Evolutionary conservation across 495 filamentous ascomycete genomes (phyloP), one percentile per base, ranked within the genome.

Genomic region (Penicillium goetzii): DNA sequence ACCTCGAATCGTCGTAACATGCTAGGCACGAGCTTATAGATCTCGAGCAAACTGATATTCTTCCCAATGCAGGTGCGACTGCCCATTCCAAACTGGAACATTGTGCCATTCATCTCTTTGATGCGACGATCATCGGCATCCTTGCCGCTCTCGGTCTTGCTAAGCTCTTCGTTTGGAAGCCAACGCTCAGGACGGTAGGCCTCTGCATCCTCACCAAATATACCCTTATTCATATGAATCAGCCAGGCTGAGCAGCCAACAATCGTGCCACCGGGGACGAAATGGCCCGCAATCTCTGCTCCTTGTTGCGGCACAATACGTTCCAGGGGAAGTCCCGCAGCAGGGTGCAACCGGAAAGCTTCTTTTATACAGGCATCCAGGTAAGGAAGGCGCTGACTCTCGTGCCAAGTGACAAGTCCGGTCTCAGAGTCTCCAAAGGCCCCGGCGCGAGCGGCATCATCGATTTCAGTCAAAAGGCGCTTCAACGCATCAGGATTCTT

Each of bases 281-380:
- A 80, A 32, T 80, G 64, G 0, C 86, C 86, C 0, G 80, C 81
- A 26, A 80, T 76, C 15, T 70, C 69, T 0, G 69, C 68, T 1
- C 76, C 78, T 11, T 58, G 55, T 11, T 72, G 50, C 7, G 77
- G 76, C 3, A 76, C 82, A 3, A 84, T 72, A 0, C 87, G 80
- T 7, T 84, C 80, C 23, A 87, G 79, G 52, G 83, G 78, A 4
- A 87, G 68, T 7, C 84, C 83, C 7, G 85, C 80, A 3, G 88
- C 82, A 3, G 89, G 88, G 17, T 86, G 82, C 17, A 89, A 67
- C 19, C 89, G 84, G 74, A 90, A 86, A 7, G 85, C 81, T 68
- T 91, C 89, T 65, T 89, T 90, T 49, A 91, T 81, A 65, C 84
- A 86, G 1, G 88, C 89, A 58, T 86, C 82, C 38, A 91, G 77